Conservation (phyloP, 2,329 filamentous ascomycete species). For the Ceratocystiopsis minuta region DNA sequence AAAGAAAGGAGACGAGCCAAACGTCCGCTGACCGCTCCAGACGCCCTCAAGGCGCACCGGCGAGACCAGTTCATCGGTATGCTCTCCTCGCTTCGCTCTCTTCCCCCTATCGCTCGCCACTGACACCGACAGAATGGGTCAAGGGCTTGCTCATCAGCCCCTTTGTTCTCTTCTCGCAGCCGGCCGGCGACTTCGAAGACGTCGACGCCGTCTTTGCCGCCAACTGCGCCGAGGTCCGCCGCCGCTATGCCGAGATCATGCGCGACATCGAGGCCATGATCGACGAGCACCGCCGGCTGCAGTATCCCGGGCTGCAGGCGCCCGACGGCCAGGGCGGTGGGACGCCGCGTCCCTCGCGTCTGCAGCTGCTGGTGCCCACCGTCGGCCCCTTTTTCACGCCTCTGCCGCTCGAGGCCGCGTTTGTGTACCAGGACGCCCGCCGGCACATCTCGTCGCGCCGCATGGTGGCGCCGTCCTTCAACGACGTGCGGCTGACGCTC, state of each 20-base stretch:
- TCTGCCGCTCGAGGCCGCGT: constrained; percentile 72
- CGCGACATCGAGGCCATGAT: constrained; percentile 82
- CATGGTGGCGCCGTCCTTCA: constrained; percentile 93
- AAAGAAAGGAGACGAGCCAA: no score
- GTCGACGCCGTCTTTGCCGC: constrained; percentile 45
- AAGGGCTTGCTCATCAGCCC: constrained; percentile 87
- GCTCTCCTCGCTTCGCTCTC: not conserved
- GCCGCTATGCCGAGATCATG: constrained; percentile 89
- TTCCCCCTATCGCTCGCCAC: not conserved
- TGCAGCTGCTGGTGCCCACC: constrained; percentile 78
- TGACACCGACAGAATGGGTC: constrained; percentile 60
- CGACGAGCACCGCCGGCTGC: constrained; percentile 76
- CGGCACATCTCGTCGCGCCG: constrained; percentile 78
- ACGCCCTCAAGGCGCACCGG: constrained; percentile 63
- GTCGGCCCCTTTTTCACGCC: constrained; percentile 90
- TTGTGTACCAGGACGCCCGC: constrained; percentile 72
- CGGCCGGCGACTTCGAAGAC: constrained; percentile 66
- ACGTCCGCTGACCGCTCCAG: constrained; percentile 15
- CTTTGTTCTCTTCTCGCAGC: constrained; percentile 91
- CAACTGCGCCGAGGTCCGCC: constrained; percentile 65
- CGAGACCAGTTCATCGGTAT: constrained; percentile 62
- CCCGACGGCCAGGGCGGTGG: constrained; percentile 8
- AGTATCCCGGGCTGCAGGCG: constrained; percentile 21
- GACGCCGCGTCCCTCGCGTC: constrained; percentile 55
- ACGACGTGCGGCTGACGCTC: constrained; percentile 80